Percentiles rank a stretch among this genome's conserved stretches.
These are phyloP conservation scores for Candida tropicalis DNA, from an alignment of 1,139 yeast species.

Conservation along the genomic window DNA sequence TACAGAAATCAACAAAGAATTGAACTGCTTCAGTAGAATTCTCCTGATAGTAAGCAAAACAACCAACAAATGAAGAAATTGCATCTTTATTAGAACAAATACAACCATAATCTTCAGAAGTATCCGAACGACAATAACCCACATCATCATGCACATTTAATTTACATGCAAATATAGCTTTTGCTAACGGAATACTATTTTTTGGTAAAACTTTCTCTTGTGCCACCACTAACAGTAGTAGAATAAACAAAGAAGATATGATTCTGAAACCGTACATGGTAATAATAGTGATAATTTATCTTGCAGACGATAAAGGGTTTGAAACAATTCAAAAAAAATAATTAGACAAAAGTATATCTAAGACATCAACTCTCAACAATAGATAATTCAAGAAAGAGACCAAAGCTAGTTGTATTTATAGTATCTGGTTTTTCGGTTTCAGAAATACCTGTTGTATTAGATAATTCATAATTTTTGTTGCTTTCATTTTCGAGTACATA, in stretches of 20 bases:
- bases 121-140: constrained; percentile 14
- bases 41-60: constrained; percentile 12
- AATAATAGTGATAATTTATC: too few species aligned
- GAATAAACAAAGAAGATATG: not conserved
- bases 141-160: constrained; percentile 14
- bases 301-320: too few species aligned
- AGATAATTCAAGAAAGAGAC: too few species aligned
- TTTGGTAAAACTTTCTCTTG: constrained; percentile 1
- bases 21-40: constrained; percentile 10
- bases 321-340: too few species aligned
- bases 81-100: constrained; percentile 18
- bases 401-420: too few species aligned
- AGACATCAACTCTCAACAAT: too few species aligned
- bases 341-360: too few species aligned
- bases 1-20: constrained; percentile 17
- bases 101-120: constrained; percentile 14
- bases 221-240: not conserved
- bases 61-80: constrained; percentile 20
- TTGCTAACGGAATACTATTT: constrained; percentile 6
- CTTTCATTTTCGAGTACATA: too few species aligned
- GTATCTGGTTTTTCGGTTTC: too few species aligned
- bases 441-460: too few species aligned
- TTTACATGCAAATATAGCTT: constrained; percentile 9
- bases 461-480: too few species aligned
- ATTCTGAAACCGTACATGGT: not conserved